A percentile compares a stretch with the other conserved stretches of the same genome.
phyloP scores from a whole-genome alignment of 2,329 filamentous ascomycete genomes.

The Penicillium sumatraense region DNA sequence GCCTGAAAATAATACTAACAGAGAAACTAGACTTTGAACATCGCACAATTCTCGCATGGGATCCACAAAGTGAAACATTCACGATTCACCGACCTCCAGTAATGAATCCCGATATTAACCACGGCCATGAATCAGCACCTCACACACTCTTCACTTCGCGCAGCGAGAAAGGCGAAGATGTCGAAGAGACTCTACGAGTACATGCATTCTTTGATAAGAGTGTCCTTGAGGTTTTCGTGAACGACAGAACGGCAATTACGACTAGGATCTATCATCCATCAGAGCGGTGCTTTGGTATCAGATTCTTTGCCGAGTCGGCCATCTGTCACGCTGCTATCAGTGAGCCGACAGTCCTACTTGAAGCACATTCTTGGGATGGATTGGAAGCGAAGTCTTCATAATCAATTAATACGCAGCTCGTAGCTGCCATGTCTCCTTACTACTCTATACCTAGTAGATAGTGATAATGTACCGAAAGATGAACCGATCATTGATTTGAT shows the following conservation, averaged over 20 bases:
- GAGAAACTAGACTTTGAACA: slow-evolving; percentile 26
- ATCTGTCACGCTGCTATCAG: not conserved
- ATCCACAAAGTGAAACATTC: slow-evolving; percentile 45
- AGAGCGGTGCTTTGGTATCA: slow-evolving; percentile 16
- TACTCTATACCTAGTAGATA: too few species aligned
- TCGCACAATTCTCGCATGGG: slow-evolving; percentile 47
- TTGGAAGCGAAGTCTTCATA: slow-evolving; percentile 6
- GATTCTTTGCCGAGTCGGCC: slow-evolving; percentile 28
- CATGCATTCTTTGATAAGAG: slow-evolving; percentile 48
- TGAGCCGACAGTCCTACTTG: slow-evolving; percentile 17
- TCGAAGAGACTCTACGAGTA: slow-evolving; percentile 45
- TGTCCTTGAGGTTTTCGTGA: slow-evolving; percentile 53
- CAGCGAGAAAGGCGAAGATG: slow-evolving; percentile 17
- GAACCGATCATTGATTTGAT: not conserved
- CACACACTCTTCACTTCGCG: slow-evolving; percentile 53
- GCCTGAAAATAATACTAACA: too few species aligned
- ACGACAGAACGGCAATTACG: slow-evolving; percentile 48
- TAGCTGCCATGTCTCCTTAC: not conserved
- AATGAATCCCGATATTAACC: slow-evolving; percentile 39
- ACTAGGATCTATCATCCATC: slow-evolving; percentile 41
- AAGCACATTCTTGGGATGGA: slow-evolving; percentile 32
- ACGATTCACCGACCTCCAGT: slow-evolving; percentile 41
- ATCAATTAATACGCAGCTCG: not conserved
- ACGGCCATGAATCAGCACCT: slow-evolving; percentile 42
- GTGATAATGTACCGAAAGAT: not conserved